phyloP scores from a whole-genome alignment of 306 rosid genomes.

The Senna siamea region DNA sequence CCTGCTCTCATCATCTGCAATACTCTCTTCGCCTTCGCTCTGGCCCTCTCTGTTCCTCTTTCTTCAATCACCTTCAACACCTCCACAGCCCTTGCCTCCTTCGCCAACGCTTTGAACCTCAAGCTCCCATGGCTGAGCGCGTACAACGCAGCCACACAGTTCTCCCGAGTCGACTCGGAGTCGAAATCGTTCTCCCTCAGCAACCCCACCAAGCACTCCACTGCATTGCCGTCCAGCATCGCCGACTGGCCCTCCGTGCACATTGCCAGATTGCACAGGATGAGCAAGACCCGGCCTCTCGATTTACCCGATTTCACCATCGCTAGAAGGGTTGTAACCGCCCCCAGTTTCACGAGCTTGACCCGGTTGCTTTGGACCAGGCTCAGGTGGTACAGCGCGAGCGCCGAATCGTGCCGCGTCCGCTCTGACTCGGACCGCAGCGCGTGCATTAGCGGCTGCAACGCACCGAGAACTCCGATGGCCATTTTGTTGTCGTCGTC shows the following conservation, averaged over 20 bases:
- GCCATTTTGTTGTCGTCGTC: constrained; percentile 94
- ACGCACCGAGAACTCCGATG: constrained; percentile 81
- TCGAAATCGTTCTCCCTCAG: constrained; percentile 59
- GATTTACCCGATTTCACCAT: constrained; percentile 50
- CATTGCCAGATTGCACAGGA: constrained; percentile 74
- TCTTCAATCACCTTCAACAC: constrained; percentile 71
- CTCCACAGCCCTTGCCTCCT: constrained; percentile 77
- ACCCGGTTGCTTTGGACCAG: constrained; percentile 81
- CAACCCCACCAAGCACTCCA: constrained; percentile 63
- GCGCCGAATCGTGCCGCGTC: constrained; percentile 79
- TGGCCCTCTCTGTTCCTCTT: constrained; percentile 81
- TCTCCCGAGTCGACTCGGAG: constrained; percentile 80
- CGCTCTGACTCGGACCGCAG: constrained; percentile 74
- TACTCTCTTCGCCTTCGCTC: constrained; percentile 74
- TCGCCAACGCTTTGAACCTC: constrained; percentile 88
- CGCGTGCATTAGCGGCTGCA: constrained; percentile 80
- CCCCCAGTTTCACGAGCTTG: constrained; percentile 74
- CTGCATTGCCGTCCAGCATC: constrained; percentile 82
- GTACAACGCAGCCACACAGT: constrained; percentile 75
- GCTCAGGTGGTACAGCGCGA: constrained; percentile 77
- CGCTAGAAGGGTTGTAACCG: constrained; percentile 57
- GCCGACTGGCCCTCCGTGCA: constrained; percentile 74
- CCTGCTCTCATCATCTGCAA: constrained; percentile 68
- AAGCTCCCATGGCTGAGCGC: constrained; percentile 81
- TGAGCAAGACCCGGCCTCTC: constrained; percentile 62